Evolutionary conservation across 2,329 filamentous ascomycete species (phyloP).

Genomic region (Tolypocladium amazonense): DNA sequence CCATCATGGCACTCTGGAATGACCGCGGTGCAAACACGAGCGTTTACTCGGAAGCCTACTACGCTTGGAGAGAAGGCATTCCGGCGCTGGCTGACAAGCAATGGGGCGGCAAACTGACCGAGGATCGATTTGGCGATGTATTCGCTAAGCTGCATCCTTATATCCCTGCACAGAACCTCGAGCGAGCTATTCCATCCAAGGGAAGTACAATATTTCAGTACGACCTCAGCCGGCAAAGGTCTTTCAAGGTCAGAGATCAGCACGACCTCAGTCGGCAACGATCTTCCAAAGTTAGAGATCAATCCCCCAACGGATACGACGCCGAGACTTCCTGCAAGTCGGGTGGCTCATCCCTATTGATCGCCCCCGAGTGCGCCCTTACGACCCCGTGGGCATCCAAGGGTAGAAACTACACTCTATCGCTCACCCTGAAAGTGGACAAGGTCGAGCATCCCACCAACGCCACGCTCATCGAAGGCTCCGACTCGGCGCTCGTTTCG

Average conservation of each 20-base stretch:
- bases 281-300: neutral
- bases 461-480: neutral
- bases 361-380: neutral
- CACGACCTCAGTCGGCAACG: neutral
- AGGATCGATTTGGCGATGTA: neutral
- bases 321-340: neutral
- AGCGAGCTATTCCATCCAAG: neutral
- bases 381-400: neutral
- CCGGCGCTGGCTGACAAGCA: conserved; percentile 15
- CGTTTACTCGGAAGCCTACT: conserved; percentile 13
- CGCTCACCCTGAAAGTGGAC: neutral
- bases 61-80: conserved; percentile 12
- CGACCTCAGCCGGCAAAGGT: neutral
- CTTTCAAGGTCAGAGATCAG: neutral
- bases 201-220: neutral
- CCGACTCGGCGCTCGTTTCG: neutral
- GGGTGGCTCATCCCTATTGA: neutral
- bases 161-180: neutral
- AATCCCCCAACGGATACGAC: neutral
- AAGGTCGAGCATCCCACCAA: neutral
- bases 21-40: conserved; percentile 13
- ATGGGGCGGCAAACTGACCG: conserved; percentile 12
- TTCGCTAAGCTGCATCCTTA: neutral
- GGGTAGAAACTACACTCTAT: neutral
- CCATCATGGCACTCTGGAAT: conserved; percentile 14